Evolutionary conservation across 2,329 filamentous ascomycete genomes (phyloP).

Genomic region (Emericellopsis atlantica): DNA sequence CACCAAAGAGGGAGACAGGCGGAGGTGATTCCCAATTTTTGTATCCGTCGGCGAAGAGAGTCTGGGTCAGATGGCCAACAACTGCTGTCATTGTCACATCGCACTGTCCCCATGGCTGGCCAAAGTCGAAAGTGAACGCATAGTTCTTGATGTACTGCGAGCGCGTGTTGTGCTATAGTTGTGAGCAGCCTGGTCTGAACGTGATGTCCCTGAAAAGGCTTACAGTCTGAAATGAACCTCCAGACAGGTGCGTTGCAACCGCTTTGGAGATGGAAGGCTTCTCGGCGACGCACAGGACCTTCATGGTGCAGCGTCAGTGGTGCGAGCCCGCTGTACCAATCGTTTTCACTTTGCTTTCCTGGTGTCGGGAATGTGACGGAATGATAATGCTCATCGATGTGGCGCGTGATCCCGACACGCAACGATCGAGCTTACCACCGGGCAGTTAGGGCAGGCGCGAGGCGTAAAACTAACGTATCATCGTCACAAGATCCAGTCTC

Average conservation of each 20-base stretch:
- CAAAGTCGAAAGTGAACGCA: slow-evolving; percentile 81
- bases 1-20: slow-evolving; percentile 69
- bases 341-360: too few relatives aligned
- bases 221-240: slow-evolving; percentile 60
- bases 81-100: slow-evolving; percentile 91
- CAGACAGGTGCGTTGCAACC: slow-evolving; percentile 79
- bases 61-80: slow-evolving; percentile 70
- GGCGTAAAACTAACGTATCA: not conserved
- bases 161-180: slow-evolving; percentile 49
- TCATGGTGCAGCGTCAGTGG: slow-evolving; percentile 25
- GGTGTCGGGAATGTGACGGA: not conserved
- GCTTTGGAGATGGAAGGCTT: slow-evolving; percentile 93
- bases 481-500: slow-evolving; percentile 2
- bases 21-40: slow-evolving; percentile 73
- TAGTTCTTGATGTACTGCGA: slow-evolving; percentile 88
- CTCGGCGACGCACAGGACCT: slow-evolving; percentile 42
- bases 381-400: not conserved
- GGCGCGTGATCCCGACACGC: not conserved
- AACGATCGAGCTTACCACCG: not conserved
- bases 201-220: slow-evolving; percentile 17
- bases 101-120: slow-evolving; percentile 65
- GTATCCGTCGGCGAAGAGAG: slow-evolving; percentile 64
- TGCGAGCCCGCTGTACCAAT: not conserved
- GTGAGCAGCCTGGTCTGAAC: not conserved
- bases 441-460: not conserved